These are phyloP conservation scores for Mycena epipterygia DNA, from an alignment of 768 basidiomycete genomes.

Conservation along the genomic window DNA sequence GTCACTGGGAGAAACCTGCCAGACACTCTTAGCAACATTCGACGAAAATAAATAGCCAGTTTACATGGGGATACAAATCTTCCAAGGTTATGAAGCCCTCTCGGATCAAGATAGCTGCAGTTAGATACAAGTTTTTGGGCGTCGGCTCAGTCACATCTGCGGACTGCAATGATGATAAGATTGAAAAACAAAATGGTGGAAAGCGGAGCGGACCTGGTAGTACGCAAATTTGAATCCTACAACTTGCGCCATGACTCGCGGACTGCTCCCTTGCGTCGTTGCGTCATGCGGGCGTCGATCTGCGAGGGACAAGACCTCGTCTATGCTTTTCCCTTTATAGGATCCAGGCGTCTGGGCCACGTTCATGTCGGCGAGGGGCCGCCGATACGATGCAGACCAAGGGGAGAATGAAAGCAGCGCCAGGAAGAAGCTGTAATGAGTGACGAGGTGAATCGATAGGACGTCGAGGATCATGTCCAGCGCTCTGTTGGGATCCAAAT, in stretches of 20 bases:
- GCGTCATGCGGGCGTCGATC: slow-evolving; percentile 52
- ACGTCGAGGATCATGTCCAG: slow-evolving; percentile 95
- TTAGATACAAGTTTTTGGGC: slow-evolving; percentile 82
- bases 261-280: slow-evolving; percentile 47
- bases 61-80: slow-evolving; percentile 94
- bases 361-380: slow-evolving; percentile 51
- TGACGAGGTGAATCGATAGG: slow-evolving; percentile 82
- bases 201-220: slow-evolving; percentile 78
- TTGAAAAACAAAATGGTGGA: slow-evolving; percentile 11
- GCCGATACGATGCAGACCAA: slow-evolving; percentile 75
- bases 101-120: slow-evolving; percentile 89
- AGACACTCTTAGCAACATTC: slow-evolving; percentile 18
- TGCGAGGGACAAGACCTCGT: slow-evolving; percentile 73
- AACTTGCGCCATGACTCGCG: slow-evolving; percentile 87
- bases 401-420: slow-evolving; percentile 89
- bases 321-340: slow-evolving; percentile 73
- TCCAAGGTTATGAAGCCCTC: slow-evolving; percentile 90
- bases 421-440: slow-evolving; percentile 92
- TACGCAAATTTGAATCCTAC: slow-evolving; percentile 97
- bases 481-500: slow-evolving; percentile 94
- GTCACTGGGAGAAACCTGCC: slow-evolving; percentile 81
- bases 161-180: slow-evolving; percentile 52
- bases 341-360: slow-evolving; percentile 53
- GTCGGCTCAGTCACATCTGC: slow-evolving; percentile 71
- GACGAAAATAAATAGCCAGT: slow-evolving; percentile 41